Conservation (phyloP, 805 yeast genomes). For the Lipomyces yamadae region DNA sequence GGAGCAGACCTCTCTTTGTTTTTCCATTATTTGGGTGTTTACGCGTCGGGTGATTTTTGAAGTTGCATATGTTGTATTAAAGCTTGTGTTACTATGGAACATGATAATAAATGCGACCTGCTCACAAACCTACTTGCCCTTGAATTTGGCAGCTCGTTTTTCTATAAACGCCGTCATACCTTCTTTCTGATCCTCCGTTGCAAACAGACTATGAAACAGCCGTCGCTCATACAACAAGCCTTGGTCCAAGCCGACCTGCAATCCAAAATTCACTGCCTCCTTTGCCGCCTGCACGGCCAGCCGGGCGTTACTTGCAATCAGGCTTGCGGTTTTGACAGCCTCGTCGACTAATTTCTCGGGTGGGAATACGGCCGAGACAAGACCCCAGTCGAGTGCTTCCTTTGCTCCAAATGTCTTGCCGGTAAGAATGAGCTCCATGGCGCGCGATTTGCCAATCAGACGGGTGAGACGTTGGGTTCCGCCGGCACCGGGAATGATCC, state of each 20-base stretch:
- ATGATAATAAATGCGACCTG: neutral
- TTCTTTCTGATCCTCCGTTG: constrained; percentile 54
- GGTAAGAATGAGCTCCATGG: constrained; percentile 56
- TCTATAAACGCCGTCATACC: constrained; percentile 60
- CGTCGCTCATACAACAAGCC: constrained; percentile 53
- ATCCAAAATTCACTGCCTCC: constrained; percentile 51
- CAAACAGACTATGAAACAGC: constrained; percentile 55
- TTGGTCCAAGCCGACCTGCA: constrained; percentile 47
- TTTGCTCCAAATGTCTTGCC: constrained; percentile 53
- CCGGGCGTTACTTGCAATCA: constrained; percentile 51
- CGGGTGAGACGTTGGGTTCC: constrained; percentile 58
- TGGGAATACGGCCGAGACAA: constrained; percentile 52
- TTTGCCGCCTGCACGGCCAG: constrained; percentile 55
- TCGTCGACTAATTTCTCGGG: constrained; percentile 50
- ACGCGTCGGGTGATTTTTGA: neutral
- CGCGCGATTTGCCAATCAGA: constrained; percentile 56
- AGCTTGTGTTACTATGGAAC: neutral
- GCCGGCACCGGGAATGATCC: constrained; percentile 58
- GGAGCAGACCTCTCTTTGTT: neutral
- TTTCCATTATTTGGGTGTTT: neutral
- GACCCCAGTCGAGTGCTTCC: constrained; percentile 56
- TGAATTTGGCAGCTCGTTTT: constrained; percentile 37
- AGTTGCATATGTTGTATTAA: neutral
- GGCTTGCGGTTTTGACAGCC: constrained; percentile 53
- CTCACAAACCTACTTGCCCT: constrained; percentile 24